Base-by-base conservation (phyloP, 176 grass and related monocot genomes). In the Guadua angustifolia region DNA sequence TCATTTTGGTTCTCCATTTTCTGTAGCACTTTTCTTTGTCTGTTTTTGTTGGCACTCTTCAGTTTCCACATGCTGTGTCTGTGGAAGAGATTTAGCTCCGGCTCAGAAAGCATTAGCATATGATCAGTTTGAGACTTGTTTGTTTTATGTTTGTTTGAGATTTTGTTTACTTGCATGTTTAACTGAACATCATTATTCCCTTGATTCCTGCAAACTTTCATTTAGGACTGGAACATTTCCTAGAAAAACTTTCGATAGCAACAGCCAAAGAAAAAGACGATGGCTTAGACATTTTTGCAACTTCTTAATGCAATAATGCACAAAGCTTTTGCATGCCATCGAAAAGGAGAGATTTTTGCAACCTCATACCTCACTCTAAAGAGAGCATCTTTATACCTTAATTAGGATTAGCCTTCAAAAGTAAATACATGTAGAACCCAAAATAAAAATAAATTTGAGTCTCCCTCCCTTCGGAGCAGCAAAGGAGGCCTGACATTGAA, bases 1-100 rank as follows among this genome's bases (percentile, higher is more conserved):
- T 86, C 52, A 36, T 46, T 85, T 69, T 29, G 42, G 13, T 19
- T 87, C 29, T 8, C 42, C 59, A 15, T 77, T 44, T 44, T 71
- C 50, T 15, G 74, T 6, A 51, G 69, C 74, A 60, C 59, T 73
- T 63, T 63, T 39, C 43, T 14, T 17, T 21, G 16, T 58, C 10
- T 59, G 39, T n/a, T 83, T 63, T 49, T 63, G 57, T 3, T 9
- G 21, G 26, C 69, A 49, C 19, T 47, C 44, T 15, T 49, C 22
- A 2, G 43, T 24, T 60, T 82, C 22, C 80, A 36, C 68, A 49
- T 33, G 53, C 2, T 32, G 17, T 65, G 26, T 44, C 13, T 59
- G 19, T 71, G 39, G 40, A 62, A 62, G 24, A 73, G 71, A 50
- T 39, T 33, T 36, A 61, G 42, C 49, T 81, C 43, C 35, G 47